Conservation (phyloP, 441 rosid species). For the Jatropha podagrica region DNA sequence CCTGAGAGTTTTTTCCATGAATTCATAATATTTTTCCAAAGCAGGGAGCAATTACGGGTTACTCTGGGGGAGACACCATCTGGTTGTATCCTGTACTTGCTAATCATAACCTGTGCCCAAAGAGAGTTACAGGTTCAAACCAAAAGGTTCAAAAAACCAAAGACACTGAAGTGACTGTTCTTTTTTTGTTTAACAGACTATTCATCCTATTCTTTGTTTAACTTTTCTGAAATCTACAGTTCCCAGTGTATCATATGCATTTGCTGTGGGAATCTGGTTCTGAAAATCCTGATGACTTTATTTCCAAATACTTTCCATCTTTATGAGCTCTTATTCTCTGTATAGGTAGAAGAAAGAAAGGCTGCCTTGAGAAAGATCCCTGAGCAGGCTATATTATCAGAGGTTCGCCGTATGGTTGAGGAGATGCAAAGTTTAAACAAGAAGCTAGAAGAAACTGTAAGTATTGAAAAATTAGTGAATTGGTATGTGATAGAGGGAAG, state of each 20-base stretch:
- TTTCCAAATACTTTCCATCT: neutral
- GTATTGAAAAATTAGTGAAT: slow-evolving; percentile 8
- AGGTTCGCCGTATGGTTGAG: slow-evolving; percentile 88
- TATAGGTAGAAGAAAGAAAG: slow-evolving; percentile 67
- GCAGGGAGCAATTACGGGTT: too few relatives aligned
- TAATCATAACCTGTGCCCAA: too few relatives aligned
- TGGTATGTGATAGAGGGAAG: neutral
- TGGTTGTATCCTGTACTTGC: too few relatives aligned
- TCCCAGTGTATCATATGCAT: neutral
- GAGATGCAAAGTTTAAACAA: slow-evolving; percentile 67
- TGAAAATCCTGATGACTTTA: neutral
- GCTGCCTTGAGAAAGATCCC: slow-evolving; percentile 35
- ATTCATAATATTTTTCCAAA: too few relatives aligned
- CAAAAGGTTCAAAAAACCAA: too few relatives aligned
- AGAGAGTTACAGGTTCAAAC: too few relatives aligned
- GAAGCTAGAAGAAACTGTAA: slow-evolving; percentile 38
- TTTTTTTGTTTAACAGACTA: too few relatives aligned
- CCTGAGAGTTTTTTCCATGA: too few relatives aligned
- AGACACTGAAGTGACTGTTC: too few relatives aligned
- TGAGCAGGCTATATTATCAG: slow-evolving; percentile 60
- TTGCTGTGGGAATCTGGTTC: neutral
- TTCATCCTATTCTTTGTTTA: neutral
- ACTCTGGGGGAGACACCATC: too few relatives aligned
- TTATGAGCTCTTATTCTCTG: slow-evolving; percentile 10
- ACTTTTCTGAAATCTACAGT: neutral